These are phyloP conservation scores for Thraustochytrium striatum DNA, from an alignment of 352 stramenopile genomes.

Conservation along the genomic window DNA sequence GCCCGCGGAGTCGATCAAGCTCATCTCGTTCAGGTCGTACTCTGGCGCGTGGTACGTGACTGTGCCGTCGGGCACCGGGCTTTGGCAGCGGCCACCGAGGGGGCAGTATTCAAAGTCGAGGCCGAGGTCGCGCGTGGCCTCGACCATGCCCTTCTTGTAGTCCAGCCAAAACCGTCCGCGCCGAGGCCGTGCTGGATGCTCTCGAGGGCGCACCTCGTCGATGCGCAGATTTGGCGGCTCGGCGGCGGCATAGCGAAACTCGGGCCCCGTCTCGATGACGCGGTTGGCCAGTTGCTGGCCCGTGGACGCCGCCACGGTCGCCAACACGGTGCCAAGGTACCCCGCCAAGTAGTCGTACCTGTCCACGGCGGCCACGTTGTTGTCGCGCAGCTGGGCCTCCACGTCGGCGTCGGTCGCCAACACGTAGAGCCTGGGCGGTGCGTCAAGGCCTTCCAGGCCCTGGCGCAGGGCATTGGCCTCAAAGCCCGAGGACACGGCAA, in stretches of 20 bases:
- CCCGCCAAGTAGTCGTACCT: not conserved
- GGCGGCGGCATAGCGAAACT: not conserved
- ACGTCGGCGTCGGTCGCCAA: not conserved
- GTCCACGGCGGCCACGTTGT: not conserved
- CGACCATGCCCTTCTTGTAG: not conserved
- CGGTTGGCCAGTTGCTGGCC: not conserved
- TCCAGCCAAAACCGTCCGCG: not conserved
- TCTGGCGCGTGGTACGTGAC: not conserved
- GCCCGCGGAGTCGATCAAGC: not conserved
- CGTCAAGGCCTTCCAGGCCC: not conserved
- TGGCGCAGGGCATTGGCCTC: not conserved
- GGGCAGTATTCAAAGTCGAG: not conserved
- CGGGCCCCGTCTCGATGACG: not conserved
- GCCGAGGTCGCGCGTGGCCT: not conserved
- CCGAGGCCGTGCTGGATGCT: not conserved
- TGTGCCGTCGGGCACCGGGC: not conserved
- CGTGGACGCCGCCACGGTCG: not conserved
- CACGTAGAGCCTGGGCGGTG: not conserved
- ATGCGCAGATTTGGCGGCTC: not conserved
- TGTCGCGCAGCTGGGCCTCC: not conserved
- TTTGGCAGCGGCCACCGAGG: not conserved
- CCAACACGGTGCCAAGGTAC: not conserved
- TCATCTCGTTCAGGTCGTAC: not conserved
- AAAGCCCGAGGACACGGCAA: not conserved
- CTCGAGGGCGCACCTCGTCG: not conserved